These are phyloP conservation scores for Mucor saturninus DNA, from an alignment of 371 early-diverging fungal species.

Conservation along the genomic window DNA sequence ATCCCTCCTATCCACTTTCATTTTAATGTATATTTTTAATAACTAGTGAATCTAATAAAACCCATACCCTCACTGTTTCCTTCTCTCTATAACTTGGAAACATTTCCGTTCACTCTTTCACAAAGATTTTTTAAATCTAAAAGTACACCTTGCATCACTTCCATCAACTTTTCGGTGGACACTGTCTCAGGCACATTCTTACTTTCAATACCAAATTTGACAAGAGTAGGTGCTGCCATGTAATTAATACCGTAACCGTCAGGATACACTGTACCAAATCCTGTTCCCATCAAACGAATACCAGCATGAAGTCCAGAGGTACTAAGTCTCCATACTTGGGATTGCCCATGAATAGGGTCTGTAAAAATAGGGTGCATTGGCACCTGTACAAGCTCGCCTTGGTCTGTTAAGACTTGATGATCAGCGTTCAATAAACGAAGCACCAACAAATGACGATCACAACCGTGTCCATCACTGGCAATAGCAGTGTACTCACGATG, in stretches of 20 bases:
- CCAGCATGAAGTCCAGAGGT: constrained; percentile 81
- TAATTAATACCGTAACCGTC: constrained; percentile 94
- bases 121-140: constrained; percentile 60
- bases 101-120: constrained; percentile 30
- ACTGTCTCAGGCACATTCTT: constrained; percentile 61
- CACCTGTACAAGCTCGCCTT: constrained; percentile 26
- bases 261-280: constrained; percentile 75
- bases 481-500: constrained; percentile 70
- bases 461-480: constrained; percentile 78
- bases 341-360: constrained; percentile 72
- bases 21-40: constrained; percentile 9
- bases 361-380: constrained; percentile 70
- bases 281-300: constrained; percentile 75
- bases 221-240: constrained; percentile 62
- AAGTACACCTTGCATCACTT: constrained; percentile 50
- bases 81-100: constrained; percentile 14
- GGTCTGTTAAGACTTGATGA: constrained; percentile 28
- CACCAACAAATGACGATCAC: constrained; percentile 87
- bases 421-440: constrained; percentile 61
- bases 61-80: not conserved
- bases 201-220: constrained; percentile 85
- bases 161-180: constrained; percentile 52
- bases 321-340: constrained; percentile 71
- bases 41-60: not conserved
- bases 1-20: not conserved